Evolutionary conservation across 495 filamentous ascomycete genomes (phyloP).

Genomic region (Xylaria flabelliformis): DNA sequence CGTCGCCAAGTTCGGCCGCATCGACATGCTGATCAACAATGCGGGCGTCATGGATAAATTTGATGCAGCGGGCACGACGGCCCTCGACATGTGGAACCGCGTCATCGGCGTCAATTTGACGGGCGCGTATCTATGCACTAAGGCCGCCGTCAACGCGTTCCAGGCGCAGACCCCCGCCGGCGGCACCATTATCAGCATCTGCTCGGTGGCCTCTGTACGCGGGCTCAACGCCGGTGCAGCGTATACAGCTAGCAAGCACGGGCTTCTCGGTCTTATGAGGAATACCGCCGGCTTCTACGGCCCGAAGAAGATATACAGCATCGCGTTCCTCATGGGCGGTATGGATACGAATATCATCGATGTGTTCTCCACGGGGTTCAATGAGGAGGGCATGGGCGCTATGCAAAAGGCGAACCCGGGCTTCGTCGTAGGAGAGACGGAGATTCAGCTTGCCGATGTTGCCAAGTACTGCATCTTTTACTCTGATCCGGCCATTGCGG

Average conservation of each 20-base stretch:
- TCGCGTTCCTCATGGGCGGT: constrained; percentile 61
- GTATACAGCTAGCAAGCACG: constrained; percentile 62
- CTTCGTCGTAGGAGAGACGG: constrained; percentile 30
- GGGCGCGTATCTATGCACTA: constrained; percentile 60
- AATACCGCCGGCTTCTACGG: constrained; percentile 66
- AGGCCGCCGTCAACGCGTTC: constrained; percentile 53
- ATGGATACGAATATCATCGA: constrained; percentile 58
- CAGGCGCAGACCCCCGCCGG: constrained; percentile 22
- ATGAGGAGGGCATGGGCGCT: constrained; percentile 30
- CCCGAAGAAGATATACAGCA: constrained; percentile 60
- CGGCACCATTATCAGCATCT: constrained; percentile 55
- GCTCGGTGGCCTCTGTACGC: constrained; percentile 41
- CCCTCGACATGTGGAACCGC: constrained; percentile 59
- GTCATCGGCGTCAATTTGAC: constrained; percentile 66
- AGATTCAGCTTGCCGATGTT: constrained; percentile 31
- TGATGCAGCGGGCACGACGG: constrained; percentile 57
- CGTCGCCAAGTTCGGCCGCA: constrained; percentile 44
- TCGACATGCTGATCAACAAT: constrained; percentile 59
- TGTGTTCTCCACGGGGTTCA: constrained; percentile 48
- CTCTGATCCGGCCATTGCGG: constrained; percentile 17
- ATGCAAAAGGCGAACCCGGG: constrained; percentile 3
- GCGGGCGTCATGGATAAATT: constrained; percentile 61
- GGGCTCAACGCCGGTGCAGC: constrained; percentile 53
- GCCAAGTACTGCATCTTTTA: constrained; percentile 32
- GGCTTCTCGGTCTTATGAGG: constrained; percentile 64